A percentile compares a stretch with the other conserved stretches of the same genome.
These are phyloP conservation scores for Metschnikowia amazonensis DNA, from an alignment of 805 yeast species.

Conservation along the genomic window DNA sequence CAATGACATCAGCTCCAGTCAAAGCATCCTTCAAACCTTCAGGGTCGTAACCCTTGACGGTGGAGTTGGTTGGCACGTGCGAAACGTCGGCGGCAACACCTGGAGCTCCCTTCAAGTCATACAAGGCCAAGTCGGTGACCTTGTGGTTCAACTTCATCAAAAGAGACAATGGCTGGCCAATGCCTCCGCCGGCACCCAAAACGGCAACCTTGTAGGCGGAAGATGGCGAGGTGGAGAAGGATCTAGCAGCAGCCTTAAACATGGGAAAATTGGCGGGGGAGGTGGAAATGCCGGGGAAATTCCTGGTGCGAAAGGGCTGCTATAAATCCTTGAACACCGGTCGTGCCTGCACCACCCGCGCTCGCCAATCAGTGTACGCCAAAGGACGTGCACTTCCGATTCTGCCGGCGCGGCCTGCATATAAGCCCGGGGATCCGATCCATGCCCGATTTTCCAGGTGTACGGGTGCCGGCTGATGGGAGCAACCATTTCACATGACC, in stretches of 20 bases:
- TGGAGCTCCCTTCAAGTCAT: constrained; percentile 88
- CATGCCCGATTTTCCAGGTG: neutral
- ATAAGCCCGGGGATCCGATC: neutral
- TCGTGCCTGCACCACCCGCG: constrained; percentile 3
- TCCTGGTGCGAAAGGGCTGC: constrained; percentile 4
- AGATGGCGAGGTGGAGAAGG: constrained; percentile 64
- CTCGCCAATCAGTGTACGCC: constrained; percentile 8
- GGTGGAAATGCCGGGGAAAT: neutral
- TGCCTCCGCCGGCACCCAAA: constrained; percentile 89
- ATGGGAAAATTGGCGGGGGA: constrained; percentile 26
- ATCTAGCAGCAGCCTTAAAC: constrained; percentile 58
- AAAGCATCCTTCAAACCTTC: constrained; percentile 71
- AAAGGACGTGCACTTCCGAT: neutral
- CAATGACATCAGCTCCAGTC: constrained; percentile 75
- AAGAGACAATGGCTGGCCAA: constrained; percentile 65
- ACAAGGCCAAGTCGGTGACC: constrained; percentile 80
- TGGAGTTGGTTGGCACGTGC: constrained; percentile 89
- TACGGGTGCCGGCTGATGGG: neutral
- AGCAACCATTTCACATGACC: neutral
- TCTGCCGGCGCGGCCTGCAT: constrained; percentile 4
- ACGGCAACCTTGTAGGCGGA: constrained; percentile 71
- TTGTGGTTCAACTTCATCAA: constrained; percentile 83
- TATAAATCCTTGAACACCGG: constrained; percentile 3
- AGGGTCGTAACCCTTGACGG: constrained; percentile 83
- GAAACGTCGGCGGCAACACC: constrained; percentile 97